Percentiles rank a stretch among this genome's conserved stretches.
phyloP scores from a whole-genome alignment of 1,284 basidiomycete genomes.

The Taiwanofungus camphoratus region DNA sequence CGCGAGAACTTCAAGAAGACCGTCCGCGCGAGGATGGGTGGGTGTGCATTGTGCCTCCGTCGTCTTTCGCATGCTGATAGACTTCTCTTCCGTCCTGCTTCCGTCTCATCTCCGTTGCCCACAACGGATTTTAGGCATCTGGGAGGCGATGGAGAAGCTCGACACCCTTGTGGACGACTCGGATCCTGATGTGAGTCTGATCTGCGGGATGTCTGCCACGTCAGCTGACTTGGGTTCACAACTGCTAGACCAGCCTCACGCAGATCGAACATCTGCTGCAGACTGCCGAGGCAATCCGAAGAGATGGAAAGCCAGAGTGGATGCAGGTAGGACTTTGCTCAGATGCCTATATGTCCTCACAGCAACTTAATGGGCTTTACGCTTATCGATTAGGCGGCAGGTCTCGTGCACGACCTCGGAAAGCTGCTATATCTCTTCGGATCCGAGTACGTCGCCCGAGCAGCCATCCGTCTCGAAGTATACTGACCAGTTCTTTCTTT shows the following conservation, averaged over 20 bases:
- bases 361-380: slow-evolving; percentile 7
- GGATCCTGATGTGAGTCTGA: slow-evolving; percentile 63
- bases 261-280: slow-evolving; percentile 91
- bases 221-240: slow-evolving; percentile 7
- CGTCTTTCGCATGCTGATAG: too few relatives aligned
- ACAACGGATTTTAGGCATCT: slow-evolving; percentile 50
- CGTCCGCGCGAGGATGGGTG: slow-evolving; percentile 61
- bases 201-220: slow-evolving; percentile 22
- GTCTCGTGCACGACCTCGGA: slow-evolving; percentile 84
- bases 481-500: slow-evolving; percentile 1
- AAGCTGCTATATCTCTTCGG: slow-evolving; percentile 82
- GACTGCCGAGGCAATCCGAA: slow-evolving; percentile 87
- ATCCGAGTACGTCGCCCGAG: slow-evolving; percentile 41
- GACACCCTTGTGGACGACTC: slow-evolving; percentile 87
- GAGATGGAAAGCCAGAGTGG: slow-evolving; percentile 86
- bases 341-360: neutral
- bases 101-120: slow-evolving; percentile 4
- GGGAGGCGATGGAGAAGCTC: slow-evolving; percentile 90
- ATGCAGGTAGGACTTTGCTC: slow-evolving; percentile 54
- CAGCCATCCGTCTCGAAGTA: slow-evolving; percentile 1
- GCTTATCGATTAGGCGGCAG: slow-evolving; percentile 50
- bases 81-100: too few relatives aligned
- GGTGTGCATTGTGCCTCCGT: slow-evolving; percentile 4
- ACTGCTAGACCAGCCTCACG: slow-evolving; percentile 58
- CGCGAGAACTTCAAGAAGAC: slow-evolving; percentile 68